Evolutionary conservation across 257 asterid genomes (phyloP).

Genomic region (Solanum boliviense): DNA sequence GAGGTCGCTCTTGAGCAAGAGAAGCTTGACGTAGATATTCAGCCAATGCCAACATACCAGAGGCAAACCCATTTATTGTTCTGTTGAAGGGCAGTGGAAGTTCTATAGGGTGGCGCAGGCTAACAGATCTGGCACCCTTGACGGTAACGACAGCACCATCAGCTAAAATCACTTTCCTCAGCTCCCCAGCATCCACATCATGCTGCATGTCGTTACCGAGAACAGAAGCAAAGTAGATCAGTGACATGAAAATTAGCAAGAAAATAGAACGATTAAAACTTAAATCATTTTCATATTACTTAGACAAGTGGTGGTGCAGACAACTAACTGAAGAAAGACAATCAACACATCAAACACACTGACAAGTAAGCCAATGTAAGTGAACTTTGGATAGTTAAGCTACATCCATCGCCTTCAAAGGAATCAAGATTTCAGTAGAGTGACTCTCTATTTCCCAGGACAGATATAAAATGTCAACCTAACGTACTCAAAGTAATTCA

Average conservation of each 20-base stretch:
- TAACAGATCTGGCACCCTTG: slow-evolving; percentile 95
- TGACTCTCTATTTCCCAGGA: neutral
- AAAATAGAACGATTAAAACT: neutral
- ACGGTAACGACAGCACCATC: slow-evolving; percentile 94
- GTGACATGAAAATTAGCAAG: neutral
- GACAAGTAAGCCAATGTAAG: neutral
- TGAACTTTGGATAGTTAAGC: neutral
- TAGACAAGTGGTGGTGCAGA: neutral
- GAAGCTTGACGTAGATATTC: slow-evolving; percentile 63
- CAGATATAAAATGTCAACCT: neutral
- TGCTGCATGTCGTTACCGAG: slow-evolving; percentile 24
- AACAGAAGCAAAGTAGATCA: neutral
- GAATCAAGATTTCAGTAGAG: neutral
- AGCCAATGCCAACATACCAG: slow-evolving; percentile 69
- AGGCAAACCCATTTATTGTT: slow-evolving; percentile 50
- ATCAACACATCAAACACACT: neutral
- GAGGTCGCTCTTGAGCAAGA: slow-evolving; percentile 33
- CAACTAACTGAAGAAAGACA: neutral
- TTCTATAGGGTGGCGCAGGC: slow-evolving; percentile 77
- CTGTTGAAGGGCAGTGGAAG: slow-evolving; percentile 82
- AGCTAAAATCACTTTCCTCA: slow-evolving; percentile 78
- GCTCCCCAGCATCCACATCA: slow-evolving; percentile 71
- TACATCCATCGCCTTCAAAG: neutral
- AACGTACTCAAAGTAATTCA: neutral
- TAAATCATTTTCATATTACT: neutral